Evolutionary conservation across 139 green algal species (phyloP), one percentile per base, ranked within the genome.

Genomic region (Auxenochlorella protothecoides): DNA sequence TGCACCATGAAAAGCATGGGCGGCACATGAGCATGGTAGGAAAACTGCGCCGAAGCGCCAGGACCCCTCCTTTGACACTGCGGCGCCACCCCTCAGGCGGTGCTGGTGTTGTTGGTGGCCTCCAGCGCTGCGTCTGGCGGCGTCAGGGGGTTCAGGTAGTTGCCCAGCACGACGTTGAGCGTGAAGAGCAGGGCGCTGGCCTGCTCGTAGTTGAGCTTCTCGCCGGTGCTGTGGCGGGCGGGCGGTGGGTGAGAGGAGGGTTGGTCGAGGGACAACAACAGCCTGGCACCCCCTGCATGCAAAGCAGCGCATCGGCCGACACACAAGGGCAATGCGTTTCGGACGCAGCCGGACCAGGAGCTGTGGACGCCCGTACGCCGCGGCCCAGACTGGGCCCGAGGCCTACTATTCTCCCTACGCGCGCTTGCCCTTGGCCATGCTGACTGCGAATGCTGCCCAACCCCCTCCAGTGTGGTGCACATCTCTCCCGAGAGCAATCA

Each of bases 201-300:
- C 16, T 74, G 60, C 0, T 16, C 56, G 3, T 74, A 78, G 68
- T 84, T 74, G 27, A 87, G 74, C 72, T 87, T 87, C 6, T 74
- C 44, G 15, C 63, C 76, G 53, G 65, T 66, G 14, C 72, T 76
- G 73, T 59, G 27, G 56, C 4, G 12, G 59, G 9, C 7, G 3
- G 6, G 61, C 4, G 60, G 54, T 3, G 14, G 53, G 60, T 5
- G 14, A 15, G 12, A 11, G 52, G 61, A 6, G 3, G 61, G 52
- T 55, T 8, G 9, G 13, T 6, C 7, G 10, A n/a, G 13, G 6
- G 55, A 10, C 16, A 62, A 11, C 53, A 70, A 53, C n/a, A n/a
- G 12, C 66, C 5, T 12, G 6, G 53, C 51, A 7, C 10, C 5
- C 6, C 5, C 51, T 8, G 6, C 15, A 72, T 5, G 6, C 3